Evolutionary conservation across 129 eudicot species (phyloP).

Genomic region (Flaveria brownii): DNA sequence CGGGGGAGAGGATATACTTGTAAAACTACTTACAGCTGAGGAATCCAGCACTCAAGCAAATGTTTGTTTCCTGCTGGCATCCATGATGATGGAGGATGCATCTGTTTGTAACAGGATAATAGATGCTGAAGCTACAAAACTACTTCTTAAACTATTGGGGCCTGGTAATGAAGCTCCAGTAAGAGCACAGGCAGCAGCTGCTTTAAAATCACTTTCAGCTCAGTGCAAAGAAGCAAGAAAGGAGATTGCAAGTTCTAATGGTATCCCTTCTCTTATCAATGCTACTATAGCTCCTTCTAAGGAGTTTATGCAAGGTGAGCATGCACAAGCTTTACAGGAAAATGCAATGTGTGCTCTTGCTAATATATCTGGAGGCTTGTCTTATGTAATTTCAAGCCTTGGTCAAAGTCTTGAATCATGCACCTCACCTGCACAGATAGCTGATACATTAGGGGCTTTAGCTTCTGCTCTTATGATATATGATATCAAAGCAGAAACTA

Average conservation of each 20-base stretch:
- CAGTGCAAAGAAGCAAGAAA: conserved; percentile 89
- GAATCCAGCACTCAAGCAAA: conserved; percentile 85
- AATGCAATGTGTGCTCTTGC: conserved; percentile 99
- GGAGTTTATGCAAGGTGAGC: conserved; percentile 98
- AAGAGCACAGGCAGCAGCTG: conserved; percentile 95
- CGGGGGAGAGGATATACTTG: conserved; percentile 89
- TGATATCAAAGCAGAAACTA: conserved; percentile 82
- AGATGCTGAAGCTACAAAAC: conserved; percentile 77
- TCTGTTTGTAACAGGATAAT: conserved; percentile 76
- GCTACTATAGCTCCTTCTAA: conserved; percentile 99
- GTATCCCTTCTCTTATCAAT: conserved; percentile 93
- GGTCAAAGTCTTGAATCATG: conserved; percentile 98
- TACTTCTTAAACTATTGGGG: conserved; percentile 83
- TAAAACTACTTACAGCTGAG: conserved; percentile 74
- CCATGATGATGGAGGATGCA: conserved; percentile 95
- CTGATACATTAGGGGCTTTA: conserved; percentile 95
- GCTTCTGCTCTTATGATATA: conserved; percentile 99
- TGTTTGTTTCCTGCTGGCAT: conserved; percentile 83
- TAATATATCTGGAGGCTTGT: conserved; percentile 96
- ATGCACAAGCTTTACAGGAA: conserved; percentile 99
- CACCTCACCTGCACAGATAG: conserved; percentile 87
- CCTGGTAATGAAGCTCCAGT: conserved; percentile 92
- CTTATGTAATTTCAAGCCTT: conserved; percentile 94
- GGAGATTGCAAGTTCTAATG: conserved; percentile 79
- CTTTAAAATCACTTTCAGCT: conserved; percentile 95